phyloP scores from a whole-genome alignment of 2,329 filamentous ascomycete genomes.

The Laburnicola sp. region DNA sequence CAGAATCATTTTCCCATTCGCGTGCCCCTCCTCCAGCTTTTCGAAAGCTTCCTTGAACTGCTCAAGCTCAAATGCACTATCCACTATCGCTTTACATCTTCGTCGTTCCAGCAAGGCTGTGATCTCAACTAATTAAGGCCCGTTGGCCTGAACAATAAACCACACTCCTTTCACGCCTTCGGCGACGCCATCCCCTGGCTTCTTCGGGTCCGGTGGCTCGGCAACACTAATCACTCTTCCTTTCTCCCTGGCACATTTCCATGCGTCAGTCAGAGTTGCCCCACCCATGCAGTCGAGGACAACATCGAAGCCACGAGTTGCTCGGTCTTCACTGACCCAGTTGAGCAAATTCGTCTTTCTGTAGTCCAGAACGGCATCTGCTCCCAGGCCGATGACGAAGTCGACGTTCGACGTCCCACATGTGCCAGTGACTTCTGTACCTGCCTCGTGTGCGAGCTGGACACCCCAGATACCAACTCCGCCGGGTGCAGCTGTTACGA shows the following conservation, averaged over 20 bases:
- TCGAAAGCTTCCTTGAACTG: slow-evolving; percentile 47
- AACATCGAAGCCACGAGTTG: slow-evolving; percentile 45
- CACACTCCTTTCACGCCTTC: slow-evolving; percentile 43
- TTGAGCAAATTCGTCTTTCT: slow-evolving; percentile 30
- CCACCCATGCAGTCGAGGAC: slow-evolving; percentile 52
- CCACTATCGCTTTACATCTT: slow-evolving; percentile 42
- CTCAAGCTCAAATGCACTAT: slow-evolving; percentile 48
- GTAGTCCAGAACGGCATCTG: slow-evolving; percentile 49
- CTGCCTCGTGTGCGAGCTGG: slow-evolving; percentile 46
- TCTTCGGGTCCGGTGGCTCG: slow-evolving; percentile 38
- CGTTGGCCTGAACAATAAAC: slow-evolving; percentile 49
- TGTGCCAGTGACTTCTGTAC: slow-evolving; percentile 47
- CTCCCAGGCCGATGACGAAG: slow-evolving; percentile 48
- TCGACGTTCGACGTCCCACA: slow-evolving; percentile 46
- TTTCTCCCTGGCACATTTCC: slow-evolving; percentile 46
- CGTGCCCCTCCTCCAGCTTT: slow-evolving; percentile 45
- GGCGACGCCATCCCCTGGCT: slow-evolving; percentile 31
- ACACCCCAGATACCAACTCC: slow-evolving; percentile 51
- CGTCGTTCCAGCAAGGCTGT: slow-evolving; percentile 47
- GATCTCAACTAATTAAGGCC: slow-evolving; percentile 44
- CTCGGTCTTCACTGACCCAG: slow-evolving; percentile 38
- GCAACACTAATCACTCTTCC: slow-evolving; percentile 48
- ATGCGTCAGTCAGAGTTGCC: slow-evolving; percentile 47
- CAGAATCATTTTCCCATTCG: slow-evolving; percentile 30
- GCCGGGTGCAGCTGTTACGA: slow-evolving; percentile 52